Conservation (phyloP, 352 stramenopile genomes). For the Globisporangium megalacanthum region DNA sequence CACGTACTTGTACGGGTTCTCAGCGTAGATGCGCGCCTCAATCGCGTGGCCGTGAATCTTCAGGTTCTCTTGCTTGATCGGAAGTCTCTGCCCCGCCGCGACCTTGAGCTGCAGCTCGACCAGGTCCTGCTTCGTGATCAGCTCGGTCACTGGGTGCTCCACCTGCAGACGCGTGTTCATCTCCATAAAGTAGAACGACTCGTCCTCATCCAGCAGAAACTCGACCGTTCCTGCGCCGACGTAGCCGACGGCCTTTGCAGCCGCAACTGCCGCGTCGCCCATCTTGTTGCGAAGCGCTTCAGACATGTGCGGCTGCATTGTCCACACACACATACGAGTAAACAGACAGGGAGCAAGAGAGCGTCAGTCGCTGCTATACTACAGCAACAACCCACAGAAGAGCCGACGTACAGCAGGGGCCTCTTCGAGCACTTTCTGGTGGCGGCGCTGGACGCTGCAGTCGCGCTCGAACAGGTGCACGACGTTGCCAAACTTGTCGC, state of each 20-base stretch:
- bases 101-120: conserved; percentile 95
- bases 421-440: conserved; percentile 95
- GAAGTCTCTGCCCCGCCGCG: conserved; percentile 86
- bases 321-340: not conserved
- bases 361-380: not conserved
- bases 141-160: conserved; percentile 90
- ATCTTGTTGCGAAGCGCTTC: conserved; percentile 82
- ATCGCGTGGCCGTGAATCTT: conserved; percentile 87
- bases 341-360: not conserved
- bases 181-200: conserved; percentile 95
- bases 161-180: conserved; percentile 97
- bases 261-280: conserved; percentile 82
- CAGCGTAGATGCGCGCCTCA: conserved; percentile 93
- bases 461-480: conserved; percentile 90
- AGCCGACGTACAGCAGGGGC: conserved; percentile 69
- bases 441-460: conserved; percentile 86
- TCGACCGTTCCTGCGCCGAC: conserved; percentile 92
- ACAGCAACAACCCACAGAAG: not conserved
- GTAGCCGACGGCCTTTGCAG: conserved; percentile 89
- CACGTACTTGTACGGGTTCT: conserved; percentile 89
- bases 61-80: conserved; percentile 86
- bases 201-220: conserved; percentile 89
- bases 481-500: conserved; percentile 86
- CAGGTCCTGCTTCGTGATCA: conserved; percentile 85
- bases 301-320: conserved; percentile 61